Conservation (phyloP, 257 asterid genomes). For the Nicotiana undulata region DNA sequence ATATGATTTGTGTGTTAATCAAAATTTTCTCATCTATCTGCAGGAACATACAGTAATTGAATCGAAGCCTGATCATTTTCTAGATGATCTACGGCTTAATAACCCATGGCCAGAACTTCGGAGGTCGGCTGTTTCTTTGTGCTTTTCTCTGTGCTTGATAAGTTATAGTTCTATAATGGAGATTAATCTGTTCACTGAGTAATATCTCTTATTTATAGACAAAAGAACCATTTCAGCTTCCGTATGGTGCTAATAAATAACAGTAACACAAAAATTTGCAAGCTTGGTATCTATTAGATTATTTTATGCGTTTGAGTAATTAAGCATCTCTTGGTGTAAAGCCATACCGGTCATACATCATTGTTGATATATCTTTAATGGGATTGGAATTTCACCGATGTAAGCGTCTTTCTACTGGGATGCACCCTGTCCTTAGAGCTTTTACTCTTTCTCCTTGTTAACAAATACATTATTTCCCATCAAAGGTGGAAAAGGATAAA, state of each 20-base stretch:
- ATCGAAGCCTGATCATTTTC: conserved; percentile 92
- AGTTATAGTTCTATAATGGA: background rate
- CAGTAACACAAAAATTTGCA: background rate
- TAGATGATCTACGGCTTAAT: conserved; percentile 88
- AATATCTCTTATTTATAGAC: background rate
- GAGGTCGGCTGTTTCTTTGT: conserved; percentile 42
- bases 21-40: conserved; percentile 18
- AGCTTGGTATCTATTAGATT: background rate
- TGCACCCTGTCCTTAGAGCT: background rate
- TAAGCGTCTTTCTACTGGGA: background rate
- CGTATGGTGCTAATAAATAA: background rate
- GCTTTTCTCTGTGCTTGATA: conserved; percentile 3
- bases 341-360: background rate
- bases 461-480: background rate
- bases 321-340: background rate
- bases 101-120: conserved; percentile 91
- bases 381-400: background rate
- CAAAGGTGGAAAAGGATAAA: background rate
- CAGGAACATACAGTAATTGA: conserved; percentile 97
- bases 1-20: background rate
- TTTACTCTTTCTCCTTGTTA: background rate
- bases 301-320: background rate
- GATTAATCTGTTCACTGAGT: background rate
- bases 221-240: background rate
- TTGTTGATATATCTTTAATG: background rate